Base-by-base conservation (phyloP, 2,329 filamentous ascomycete genomes). In the Phialophora verrucosa region DNA sequence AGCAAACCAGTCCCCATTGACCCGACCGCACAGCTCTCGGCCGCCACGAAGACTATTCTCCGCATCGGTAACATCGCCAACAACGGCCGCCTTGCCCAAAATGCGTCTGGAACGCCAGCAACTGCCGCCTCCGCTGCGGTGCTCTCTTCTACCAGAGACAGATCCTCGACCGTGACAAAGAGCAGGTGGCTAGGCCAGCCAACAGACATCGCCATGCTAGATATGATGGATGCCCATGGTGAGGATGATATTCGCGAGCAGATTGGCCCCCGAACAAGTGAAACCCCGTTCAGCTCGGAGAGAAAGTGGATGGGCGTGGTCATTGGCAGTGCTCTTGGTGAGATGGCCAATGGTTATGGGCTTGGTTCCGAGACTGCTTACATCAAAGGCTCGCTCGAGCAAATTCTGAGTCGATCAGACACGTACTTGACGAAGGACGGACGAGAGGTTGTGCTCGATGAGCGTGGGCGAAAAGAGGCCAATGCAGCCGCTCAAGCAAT, bases 281-380 rank as follows among this genome's bases (percentile, higher is more conserved):
- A 99, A 77, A 93, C 92, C 0, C 93, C 95, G 0, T 99, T 99
- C 78, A 98, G 94, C 76, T 99, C 95, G 0, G 93, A 97, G 76
- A 87, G 94, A 64, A 99, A 99, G 79, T 99, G 94, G 94, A 99
- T 99, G 96, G 96, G 96, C 38, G 93, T 97, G 31, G 90, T 93
- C 1, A 91, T 97, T 72, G 88, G 88, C 32, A 80, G 78, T 68
- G 68, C 71, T 53, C 50, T 76, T 69, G 78, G 80, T 35, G 79
- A 77, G 64, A 75, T 80, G 51, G 82, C 83, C 25, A 84, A 87
- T 56, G 83, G 83, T 31, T 80, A 82, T 32, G 83, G 82, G 65
- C 81, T 82, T 62, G 88, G 90, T 44, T 88, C 88, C 68, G 91
- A 96, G 74, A 89, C 92, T 71, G 93, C 92, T 0, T 99, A 98